Percentiles rank a stretch among this genome's conserved stretches.
Evolutionary conservation across 306 rosid species (phyloP).

Genomic region (Albizia julibrissin): DNA sequence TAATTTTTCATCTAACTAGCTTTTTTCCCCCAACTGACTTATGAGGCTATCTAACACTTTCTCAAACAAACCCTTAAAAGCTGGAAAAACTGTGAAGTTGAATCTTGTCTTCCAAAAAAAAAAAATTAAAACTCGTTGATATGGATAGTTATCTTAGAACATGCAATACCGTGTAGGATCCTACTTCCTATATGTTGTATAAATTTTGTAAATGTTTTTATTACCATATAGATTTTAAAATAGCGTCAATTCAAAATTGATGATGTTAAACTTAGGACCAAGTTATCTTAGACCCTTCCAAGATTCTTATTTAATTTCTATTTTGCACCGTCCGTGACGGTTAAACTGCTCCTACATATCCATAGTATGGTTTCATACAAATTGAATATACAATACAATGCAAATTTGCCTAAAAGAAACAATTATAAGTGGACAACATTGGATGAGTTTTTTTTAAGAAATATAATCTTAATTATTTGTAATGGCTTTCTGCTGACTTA

Average conservation of each 20-base stretch:
- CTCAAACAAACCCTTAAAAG: too few species aligned
- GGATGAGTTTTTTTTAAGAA: background rate
- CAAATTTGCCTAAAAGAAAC: conserved; percentile 5
- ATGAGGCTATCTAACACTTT: too few species aligned
- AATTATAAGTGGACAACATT: conserved; percentile 4
- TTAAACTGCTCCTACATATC: background rate
- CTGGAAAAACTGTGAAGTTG: too few species aligned
- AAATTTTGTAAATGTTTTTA: background rate
- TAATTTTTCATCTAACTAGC: too few species aligned
- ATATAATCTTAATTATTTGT: background rate
- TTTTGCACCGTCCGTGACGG: background rate
- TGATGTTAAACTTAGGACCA: background rate
- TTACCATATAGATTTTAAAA: background rate
- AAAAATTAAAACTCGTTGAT: too few species aligned
- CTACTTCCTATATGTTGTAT: too few species aligned
- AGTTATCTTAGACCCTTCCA: background rate
- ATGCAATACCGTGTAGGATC: background rate
- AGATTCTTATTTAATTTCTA: background rate
- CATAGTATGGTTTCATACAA: background rate
- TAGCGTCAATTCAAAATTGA: background rate
- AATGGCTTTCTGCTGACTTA: background rate
- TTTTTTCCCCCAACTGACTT: too few species aligned
- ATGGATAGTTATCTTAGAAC: background rate
- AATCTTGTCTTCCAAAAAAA: too few species aligned
- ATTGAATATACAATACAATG: background rate